Percentiles rank a stretch among this genome's conserved stretches.
Evolutionary conservation across 306 rosid species (phyloP).

Genomic region (Cicer arietinum): DNA sequence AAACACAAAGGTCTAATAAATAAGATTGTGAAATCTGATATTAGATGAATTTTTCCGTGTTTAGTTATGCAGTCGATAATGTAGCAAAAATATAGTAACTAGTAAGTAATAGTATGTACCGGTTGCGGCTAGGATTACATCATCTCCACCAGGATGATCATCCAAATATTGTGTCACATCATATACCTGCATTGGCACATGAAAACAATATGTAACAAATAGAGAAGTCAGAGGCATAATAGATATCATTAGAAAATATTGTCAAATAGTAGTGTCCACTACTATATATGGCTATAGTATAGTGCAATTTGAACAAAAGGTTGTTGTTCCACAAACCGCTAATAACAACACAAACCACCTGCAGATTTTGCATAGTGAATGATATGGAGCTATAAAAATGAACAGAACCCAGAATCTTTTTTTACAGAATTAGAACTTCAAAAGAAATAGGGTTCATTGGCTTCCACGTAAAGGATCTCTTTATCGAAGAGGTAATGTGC

Average conservation of each 20-base stretch:
- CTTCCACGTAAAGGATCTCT: not conserved
- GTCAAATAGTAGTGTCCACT: not conserved
- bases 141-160: slow-evolving; percentile 97
- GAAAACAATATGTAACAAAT: slow-evolving; percentile 21
- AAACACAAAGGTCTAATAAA: slow-evolving; percentile 25
- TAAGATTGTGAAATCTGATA: slow-evolving; percentile 30
- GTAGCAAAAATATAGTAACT: not conserved
- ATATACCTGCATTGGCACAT: slow-evolving; percentile 61
- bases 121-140: slow-evolving; percentile 67
- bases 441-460: not conserved
- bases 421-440: not conserved
- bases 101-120: slow-evolving; percentile 56
- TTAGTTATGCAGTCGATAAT: slow-evolving; percentile 3
- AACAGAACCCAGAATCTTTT: not conserved
- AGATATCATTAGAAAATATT: slow-evolving; percentile 13
- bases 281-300: not conserved
- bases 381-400: not conserved
- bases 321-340: not conserved
- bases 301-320: not conserved
- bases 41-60: slow-evolving; percentile 27
- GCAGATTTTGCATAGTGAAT: not conserved
- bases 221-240: slow-evolving; percentile 2
- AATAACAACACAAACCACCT: not conserved
- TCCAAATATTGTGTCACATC: slow-evolving; percentile 83
- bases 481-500: not conserved